Evolutionary conservation across 768 basidiomycete genomes (phyloP).

Genomic region (Podaxis sp.): DNA sequence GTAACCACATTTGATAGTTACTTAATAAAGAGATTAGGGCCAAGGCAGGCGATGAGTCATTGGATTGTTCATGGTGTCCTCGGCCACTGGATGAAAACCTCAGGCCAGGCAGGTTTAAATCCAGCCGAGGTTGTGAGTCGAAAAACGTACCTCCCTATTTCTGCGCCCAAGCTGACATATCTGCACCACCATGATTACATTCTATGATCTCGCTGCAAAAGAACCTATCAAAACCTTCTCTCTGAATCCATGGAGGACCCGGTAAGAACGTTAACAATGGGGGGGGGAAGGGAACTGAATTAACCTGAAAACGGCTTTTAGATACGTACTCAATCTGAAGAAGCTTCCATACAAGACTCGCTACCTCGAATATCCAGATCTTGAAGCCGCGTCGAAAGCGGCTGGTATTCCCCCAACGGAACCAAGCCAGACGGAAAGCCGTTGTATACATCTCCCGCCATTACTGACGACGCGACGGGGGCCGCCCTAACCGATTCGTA

Average conservation of each 20-base stretch:
- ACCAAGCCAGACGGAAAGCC: neutral
- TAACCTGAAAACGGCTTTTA: conserved; percentile 9
- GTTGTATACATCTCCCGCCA: conserved; percentile 17
- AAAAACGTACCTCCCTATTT: neutral
- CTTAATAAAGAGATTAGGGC: too few relatives aligned
- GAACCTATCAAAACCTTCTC: neutral
- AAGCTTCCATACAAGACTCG: conserved; percentile 38
- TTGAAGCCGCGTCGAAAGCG: conserved; percentile 30
- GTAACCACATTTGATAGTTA: too few relatives aligned
- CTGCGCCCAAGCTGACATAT: neutral
- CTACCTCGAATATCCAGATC: conserved; percentile 54
- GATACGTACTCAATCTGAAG: conserved; percentile 34
- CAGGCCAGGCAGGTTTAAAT: neutral
- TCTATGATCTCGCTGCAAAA: neutral
- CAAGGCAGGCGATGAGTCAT: too few relatives aligned
- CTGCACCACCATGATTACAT: neutral
- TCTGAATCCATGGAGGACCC: neutral
- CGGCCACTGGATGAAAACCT: too few relatives aligned
- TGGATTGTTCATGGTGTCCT: too few relatives aligned
- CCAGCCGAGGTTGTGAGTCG: neutral
- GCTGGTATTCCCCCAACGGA: neutral
- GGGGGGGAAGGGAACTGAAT: neutral
- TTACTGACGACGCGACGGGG: conserved; percentile 38
- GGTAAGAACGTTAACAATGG: neutral
- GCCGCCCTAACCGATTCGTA: conserved; percentile 38